A percentile compares a stretch with the other conserved stretches of the same genome.
Conservation (phyloP, 352 stramenopile genomes). For the Globisporangium spiculum region DNA sequence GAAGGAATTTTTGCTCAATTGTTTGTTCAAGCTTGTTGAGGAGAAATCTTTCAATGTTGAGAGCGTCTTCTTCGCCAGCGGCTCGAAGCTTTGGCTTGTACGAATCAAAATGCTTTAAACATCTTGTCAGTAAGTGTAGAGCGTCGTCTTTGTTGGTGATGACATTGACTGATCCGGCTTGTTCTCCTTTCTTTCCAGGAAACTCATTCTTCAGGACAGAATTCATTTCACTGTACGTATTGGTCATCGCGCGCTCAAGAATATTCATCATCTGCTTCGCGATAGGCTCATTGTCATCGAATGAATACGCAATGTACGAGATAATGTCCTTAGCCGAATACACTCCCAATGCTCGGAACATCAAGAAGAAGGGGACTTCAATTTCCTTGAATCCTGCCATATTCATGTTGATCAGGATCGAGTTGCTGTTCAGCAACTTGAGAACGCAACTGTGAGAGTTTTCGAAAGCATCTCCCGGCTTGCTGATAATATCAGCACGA, state of each 20-base stretch:
- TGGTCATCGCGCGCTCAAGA: constrained; percentile 12
- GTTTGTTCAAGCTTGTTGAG: constrained; percentile 9
- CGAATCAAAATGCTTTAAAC: constrained; percentile 8
- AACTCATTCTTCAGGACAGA: constrained; percentile 7
- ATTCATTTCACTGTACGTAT: constrained; percentile 15
- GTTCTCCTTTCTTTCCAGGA: constrained; percentile 6
- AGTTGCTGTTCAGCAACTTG: constrained; percentile 15
- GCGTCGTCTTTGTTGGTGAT: constrained; percentile 16
- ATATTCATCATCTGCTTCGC: constrained; percentile 16
- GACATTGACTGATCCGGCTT: constrained; percentile 13
- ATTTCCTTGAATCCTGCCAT: constrained; percentile 17
- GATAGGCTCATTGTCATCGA: constrained; percentile 11
- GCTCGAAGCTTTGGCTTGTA: background rate
- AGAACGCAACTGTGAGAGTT: constrained; percentile 17
- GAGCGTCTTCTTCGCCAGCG: constrained; percentile 4
- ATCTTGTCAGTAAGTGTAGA: constrained; percentile 10
- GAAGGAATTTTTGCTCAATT: constrained; percentile 9
- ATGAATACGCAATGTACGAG: constrained; percentile 18
- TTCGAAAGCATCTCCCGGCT: constrained; percentile 15
- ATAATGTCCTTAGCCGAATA: constrained; percentile 18
- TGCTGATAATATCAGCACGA: constrained; percentile 15
- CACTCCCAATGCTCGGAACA: constrained; percentile 13
- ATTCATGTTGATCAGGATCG: constrained; percentile 13
- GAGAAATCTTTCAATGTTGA: constrained; percentile 16
- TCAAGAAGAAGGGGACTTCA: constrained; percentile 18